Evolutionary conservation across 2,329 filamentous ascomycete genomes (phyloP), one percentile per base, ranked within the genome.

Genomic region (Coniochaeta prunicola): DNA sequence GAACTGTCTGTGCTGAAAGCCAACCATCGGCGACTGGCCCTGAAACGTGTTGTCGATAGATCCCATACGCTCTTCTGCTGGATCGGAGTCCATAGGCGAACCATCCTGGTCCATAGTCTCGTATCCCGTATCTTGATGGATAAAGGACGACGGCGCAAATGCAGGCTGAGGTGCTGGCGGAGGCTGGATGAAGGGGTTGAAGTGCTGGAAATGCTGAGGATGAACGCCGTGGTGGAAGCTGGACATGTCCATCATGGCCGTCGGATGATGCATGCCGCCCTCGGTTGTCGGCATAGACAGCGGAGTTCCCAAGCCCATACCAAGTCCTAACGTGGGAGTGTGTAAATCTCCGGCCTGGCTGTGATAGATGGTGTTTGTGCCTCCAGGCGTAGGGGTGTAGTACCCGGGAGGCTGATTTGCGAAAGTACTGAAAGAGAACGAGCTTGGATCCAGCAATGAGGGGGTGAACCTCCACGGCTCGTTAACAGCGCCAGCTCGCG

Each of bases 391-490:
- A 2, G 92, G 90, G 8, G 91, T 92, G 74, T 96, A 97, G 73
- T 94, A 94, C 15, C 88, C 90, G 17, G 89, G 84, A 53, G 88
- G 84, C 63, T 92, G 89, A 72, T 90, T 91, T 63, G 88, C 86
- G 68, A 96, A 93, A 59, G 82, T 81, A 60, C 85, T 81, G 73
- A 96, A 97, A 26, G 86, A 84, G 71, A 91, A 91, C 31, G 90
- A 89, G 71, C 88, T 91, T 19, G 91, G 86, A 69, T 97, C 93
- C 69, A 97, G 82, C 59, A 96, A 79, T 24, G 92, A 94, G 4
- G 92, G 91, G 2, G 92, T 96, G 68, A 96, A 92, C 64, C 89
- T 84, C 87, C 92, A 94, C 66, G 83, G 86, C 65, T 97, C 92
- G 67, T 89, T 86, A 45, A 88, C 83, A 19, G 87, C 89, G 70